A percentile compares a stretch with the other conserved stretches of the same genome.
phyloP scores from a whole-genome alignment of 352 stramenopile genomes.

The Phytophthora sp. region DNA sequence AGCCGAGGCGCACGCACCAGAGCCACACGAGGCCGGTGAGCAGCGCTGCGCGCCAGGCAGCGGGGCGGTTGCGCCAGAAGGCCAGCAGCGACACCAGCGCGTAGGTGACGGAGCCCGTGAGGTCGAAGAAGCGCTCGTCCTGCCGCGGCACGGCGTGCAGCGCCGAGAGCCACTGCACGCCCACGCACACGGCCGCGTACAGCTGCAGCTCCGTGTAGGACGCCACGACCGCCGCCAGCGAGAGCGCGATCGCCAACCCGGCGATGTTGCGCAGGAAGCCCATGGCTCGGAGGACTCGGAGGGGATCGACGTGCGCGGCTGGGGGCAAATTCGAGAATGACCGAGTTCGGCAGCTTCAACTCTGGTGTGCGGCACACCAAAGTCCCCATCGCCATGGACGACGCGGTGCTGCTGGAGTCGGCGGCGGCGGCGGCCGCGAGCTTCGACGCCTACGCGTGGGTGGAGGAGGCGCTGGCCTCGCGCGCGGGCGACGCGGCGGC shows the following conservation, averaged over 20 bases:
- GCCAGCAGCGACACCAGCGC: conserved; percentile 59
- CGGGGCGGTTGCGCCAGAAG: conserved; percentile 17
- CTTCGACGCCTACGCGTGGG: conserved; percentile 79
- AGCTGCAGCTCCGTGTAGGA: conserved; percentile 45
- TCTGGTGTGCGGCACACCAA: too few relatives aligned
- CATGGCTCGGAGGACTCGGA: too few relatives aligned
- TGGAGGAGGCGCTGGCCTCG: conserved; percentile 65
- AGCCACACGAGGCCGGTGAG: conserved; percentile 74
- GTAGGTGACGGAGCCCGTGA: conserved; percentile 84
- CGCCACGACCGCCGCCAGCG: conserved; percentile 42
- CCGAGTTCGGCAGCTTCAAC: not conserved
- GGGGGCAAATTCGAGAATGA: too few relatives aligned
- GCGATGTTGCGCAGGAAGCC: conserved; percentile 49
- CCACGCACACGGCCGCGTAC: conserved; percentile 58
- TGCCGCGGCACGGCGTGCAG: conserved; percentile 72
- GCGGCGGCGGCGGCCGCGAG: conserved; percentile 45
- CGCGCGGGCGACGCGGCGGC: conserved; percentile 28
- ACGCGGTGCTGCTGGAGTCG: conserved; percentile 44
- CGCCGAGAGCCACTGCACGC: conserved; percentile 70
- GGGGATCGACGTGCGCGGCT: too few relatives aligned
- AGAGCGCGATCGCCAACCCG: conserved; percentile 40
- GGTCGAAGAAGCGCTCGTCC: conserved; percentile 84
- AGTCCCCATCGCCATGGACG: too few relatives aligned
- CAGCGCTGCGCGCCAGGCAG: conserved; percentile 58
- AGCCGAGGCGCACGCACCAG: conserved; percentile 80